phyloP scores from a whole-genome alignment of 805 yeast species.

The Alloascoidea hylecoeti region DNA sequence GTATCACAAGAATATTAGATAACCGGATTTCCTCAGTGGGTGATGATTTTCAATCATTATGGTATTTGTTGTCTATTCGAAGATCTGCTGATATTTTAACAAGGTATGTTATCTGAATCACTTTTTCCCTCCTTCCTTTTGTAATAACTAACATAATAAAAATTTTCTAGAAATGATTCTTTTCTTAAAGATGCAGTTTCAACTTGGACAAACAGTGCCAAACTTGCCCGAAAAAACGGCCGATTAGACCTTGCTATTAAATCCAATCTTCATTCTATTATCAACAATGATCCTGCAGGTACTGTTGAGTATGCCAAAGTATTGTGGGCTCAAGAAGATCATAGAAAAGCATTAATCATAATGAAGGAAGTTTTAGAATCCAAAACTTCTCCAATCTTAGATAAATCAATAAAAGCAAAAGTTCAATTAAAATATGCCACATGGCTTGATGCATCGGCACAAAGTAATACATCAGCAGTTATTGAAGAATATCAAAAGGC shows the following conservation, averaged over 20 bases:
- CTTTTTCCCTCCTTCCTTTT: conserved; percentile 3
- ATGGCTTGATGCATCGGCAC: conserved; percentile 83
- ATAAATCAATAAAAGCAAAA: conserved; percentile 17
- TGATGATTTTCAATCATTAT: conserved; percentile 42
- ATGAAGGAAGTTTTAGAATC: conserved; percentile 26
- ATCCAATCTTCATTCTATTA: conserved; percentile 15
- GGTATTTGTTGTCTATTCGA: conserved; percentile 46
- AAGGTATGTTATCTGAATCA: conserved; percentile 8
- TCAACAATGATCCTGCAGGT: conserved; percentile 8
- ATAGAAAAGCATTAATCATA: conserved; percentile 64
- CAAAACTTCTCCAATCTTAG: conserved; percentile 7
- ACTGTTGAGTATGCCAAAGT: conserved; percentile 61
- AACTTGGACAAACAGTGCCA: conserved; percentile 45
- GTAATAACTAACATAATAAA: neutral
- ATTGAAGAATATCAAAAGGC: conserved; percentile 55
- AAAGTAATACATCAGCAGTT: conserved; percentile 62
- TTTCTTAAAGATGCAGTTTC: conserved; percentile 23
- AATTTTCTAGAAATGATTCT: conserved; percentile 8
- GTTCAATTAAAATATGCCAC: conserved; percentile 69
- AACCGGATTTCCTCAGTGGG: conserved; percentile 20
- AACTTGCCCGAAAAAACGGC: conserved; percentile 50
- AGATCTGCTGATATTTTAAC: conserved; percentile 27
- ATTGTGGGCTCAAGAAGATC: conserved; percentile 84
- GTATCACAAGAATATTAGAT: conserved; percentile 9
- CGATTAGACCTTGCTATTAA: conserved; percentile 63